Percentiles rank a stretch among this genome's conserved stretches.
Conservation (phyloP, 306 rosid species). For the Trifolium repens region DNA sequence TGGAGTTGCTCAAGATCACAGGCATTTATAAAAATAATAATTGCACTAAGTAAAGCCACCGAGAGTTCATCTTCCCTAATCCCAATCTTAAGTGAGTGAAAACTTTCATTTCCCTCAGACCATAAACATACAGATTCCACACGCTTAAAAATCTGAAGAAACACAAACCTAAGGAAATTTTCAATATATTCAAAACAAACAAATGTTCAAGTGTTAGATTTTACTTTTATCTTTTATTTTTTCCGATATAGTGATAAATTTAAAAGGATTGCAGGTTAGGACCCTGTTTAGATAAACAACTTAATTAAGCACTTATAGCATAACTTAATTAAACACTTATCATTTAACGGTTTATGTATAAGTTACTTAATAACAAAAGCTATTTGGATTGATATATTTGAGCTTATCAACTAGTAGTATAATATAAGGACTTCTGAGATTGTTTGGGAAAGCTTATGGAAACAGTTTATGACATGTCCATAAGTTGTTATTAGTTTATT, state of each 20-base stretch:
- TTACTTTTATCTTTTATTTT: background rate
- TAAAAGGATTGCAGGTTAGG: background rate
- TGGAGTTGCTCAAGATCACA: slow-evolving; percentile 60
- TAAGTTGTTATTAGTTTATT: background rate
- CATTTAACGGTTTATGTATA: background rate
- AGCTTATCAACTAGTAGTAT: background rate
- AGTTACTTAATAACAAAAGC: too few species aligned
- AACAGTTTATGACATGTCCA: background rate
- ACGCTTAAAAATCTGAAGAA: slow-evolving; percentile 64
- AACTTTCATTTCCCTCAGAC: slow-evolving; percentile 45
- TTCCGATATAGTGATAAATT: slow-evolving; percentile 24
- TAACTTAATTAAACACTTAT: background rate
- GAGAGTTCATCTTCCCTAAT: slow-evolving; percentile 59
- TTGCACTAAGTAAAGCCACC: slow-evolving; percentile 55
- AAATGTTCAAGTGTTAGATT: background rate
- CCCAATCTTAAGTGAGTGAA: slow-evolving; percentile 52
- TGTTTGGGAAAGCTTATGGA: background rate
- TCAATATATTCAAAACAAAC: slow-evolving; percentile 21
- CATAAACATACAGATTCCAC: slow-evolving; percentile 53
- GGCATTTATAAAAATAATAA: slow-evolving; percentile 58
- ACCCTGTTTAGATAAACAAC: background rate
- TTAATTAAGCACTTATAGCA: background rate
- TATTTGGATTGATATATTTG: background rate
- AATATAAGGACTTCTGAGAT: background rate
- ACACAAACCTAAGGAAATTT: slow-evolving; percentile 60